These are phyloP conservation scores for Cardamine occulta DNA, from an alignment of 345 rosid genomes.

Conservation along the genomic window DNA sequence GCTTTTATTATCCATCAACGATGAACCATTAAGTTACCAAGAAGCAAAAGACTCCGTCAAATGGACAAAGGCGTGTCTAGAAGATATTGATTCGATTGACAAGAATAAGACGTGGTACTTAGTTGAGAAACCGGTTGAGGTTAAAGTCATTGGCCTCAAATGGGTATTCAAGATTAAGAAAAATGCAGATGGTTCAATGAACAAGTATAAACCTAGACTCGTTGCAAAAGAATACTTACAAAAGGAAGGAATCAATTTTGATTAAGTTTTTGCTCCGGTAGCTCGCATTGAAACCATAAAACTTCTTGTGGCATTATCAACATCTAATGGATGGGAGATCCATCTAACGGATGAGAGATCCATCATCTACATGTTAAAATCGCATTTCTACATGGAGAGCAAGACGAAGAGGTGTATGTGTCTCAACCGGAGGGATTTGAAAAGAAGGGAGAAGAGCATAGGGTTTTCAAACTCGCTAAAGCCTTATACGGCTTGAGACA, in stretches of 20 bases:
- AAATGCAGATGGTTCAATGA: background rate
- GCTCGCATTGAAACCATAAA: background rate
- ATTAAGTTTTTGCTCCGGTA: background rate
- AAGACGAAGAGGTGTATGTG: background rate
- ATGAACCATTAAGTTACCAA: background rate
- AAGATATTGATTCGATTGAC: no score
- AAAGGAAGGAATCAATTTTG: background rate
- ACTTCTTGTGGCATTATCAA: accelerated
- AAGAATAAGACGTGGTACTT: background rate
- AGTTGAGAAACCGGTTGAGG: background rate
- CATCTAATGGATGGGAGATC: background rate
- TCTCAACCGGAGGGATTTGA: background rate
- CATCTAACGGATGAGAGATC: no score
- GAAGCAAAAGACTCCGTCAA: no score
- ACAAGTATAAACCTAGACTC: background rate
- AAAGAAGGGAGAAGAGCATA: background rate
- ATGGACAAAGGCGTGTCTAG: background rate
- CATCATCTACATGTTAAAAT: background rate
- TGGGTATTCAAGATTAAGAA: background rate
- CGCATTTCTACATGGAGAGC: background rate
- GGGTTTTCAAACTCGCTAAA: background rate
- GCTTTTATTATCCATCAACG: background rate
- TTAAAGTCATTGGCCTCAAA: background rate
- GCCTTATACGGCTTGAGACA: background rate
- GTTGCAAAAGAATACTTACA: background rate